Evolutionary conservation across 2,329 filamentous ascomycete genomes (phyloP).

Genomic region (Xylariales sp.): DNA sequence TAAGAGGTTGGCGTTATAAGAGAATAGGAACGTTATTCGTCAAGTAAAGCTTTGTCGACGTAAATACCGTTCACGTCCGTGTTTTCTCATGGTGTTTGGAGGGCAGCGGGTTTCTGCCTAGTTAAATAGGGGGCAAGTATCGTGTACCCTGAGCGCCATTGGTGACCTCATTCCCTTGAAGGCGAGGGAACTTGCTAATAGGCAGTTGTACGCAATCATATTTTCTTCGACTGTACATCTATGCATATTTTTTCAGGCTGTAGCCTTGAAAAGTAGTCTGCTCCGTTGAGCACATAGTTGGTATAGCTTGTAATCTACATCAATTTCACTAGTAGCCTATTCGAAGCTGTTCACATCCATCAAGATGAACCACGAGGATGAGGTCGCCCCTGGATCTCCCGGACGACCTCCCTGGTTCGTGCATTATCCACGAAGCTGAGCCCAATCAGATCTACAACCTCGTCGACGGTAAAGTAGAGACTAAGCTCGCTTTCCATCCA

Average conservation of each 20-base stretch:
- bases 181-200: not conserved
- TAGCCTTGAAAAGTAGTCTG: not conserved
- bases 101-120: not conserved
- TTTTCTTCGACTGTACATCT: not conserved
- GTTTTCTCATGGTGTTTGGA: not conserved
- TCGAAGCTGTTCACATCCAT: not conserved
- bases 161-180: not conserved
- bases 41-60: too few relatives aligned
- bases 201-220: not conserved
- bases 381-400: conserved; percentile 66
- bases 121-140: not conserved
- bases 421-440: conserved; percentile 74
- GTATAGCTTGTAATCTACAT: not conserved
- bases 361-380: conserved; percentile 50
- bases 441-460: conserved; percentile 71
- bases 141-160: not conserved
- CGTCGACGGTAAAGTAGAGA: conserved; percentile 69
- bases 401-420: conserved; percentile 67
- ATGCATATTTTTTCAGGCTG: not conserved
- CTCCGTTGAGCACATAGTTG: not conserved
- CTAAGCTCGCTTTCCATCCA: conserved; percentile 76
- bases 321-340: not conserved
- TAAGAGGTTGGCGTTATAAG: too few relatives aligned
- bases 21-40: too few relatives aligned
- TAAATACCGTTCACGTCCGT: too few relatives aligned